Base-by-base conservation (phyloP, 768 basidiomycete species). In the Podaxis mareebaensis region DNA sequence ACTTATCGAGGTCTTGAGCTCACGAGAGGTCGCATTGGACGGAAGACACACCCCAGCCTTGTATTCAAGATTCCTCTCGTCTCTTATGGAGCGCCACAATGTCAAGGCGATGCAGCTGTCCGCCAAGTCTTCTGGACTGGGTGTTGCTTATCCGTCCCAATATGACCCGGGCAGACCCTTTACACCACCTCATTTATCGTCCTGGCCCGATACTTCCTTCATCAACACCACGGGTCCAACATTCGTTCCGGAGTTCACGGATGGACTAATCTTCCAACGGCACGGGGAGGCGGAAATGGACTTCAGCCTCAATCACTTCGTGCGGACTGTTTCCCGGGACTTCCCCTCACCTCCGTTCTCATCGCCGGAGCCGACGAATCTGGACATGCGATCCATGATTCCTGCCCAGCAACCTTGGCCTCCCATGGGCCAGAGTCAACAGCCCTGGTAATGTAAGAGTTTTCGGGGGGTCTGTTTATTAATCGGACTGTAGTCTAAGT, bases 11-110 rank as follows among this genome's bases (percentile, higher is more conserved):
- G 77, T 84, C 12, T 71, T 87, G 53, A 76, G 78, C 11, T 83
- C 82, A 2, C 74, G 75, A n/a, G 74, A 76, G 28, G 83, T 85
- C 38, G 83, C 83, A 4, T 71, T 87, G 51, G 85, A 87, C 66
- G 82, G 79, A 6, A 77, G 78, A 65, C 85, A 87, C 64, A 81
- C 85, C 4, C 85, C 85, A 33, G 80, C 82, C 36, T 74, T 86
- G 20, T 85, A 88, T 67, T 81, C 85, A 38, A 80, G 82, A 7
- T 88, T 88, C 68, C 72, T 88, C 10, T 76, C 79, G 8, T 78
- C 79, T 3, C 71, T 86, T 5, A 75, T 87, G 65, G 72, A 62
- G 24, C 61, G 61, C 6, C 61, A 62, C 44, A 62, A 55, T 33
- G 53, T 46, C 53, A 52, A 64, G 42, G 20, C 46, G 4, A 54